phyloP scores from a whole-genome alignment of 495 filamentous ascomycete genomes.

The Penicillium pulvis region DNA sequence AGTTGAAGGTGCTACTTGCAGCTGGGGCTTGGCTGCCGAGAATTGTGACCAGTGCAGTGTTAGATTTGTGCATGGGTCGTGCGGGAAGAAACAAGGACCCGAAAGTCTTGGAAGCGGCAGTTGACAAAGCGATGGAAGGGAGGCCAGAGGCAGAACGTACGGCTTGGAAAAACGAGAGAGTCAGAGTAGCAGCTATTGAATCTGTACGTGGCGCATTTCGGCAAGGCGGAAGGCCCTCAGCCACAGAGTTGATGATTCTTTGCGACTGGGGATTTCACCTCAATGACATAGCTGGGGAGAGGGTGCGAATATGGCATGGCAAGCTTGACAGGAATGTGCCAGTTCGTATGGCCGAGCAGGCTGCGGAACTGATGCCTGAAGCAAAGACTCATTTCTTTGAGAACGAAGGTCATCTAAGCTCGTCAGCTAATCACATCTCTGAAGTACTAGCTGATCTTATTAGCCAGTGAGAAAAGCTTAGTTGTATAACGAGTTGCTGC shows the following conservation, averaged over 20 bases:
- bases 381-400: slow-evolving; percentile 7
- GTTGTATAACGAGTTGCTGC: too few species aligned
- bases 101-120: slow-evolving; percentile 2
- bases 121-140: slow-evolving; percentile 5
- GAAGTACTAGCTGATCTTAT: slow-evolving; percentile 10
- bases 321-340: slow-evolving; percentile 14
- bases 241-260: slow-evolving; percentile 11
- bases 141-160: slow-evolving; percentile 4
- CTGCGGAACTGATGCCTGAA: slow-evolving; percentile 4
- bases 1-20: slow-evolving; percentile 2
- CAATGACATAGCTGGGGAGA: slow-evolving; percentile 8
- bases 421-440: slow-evolving; percentile 5
- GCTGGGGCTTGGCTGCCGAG: slow-evolving; percentile 11
- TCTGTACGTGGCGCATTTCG: slow-evolving; percentile 7
- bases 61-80: slow-evolving; percentile 10
- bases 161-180: neutral
- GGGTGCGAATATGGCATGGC: slow-evolving; percentile 14
- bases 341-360: slow-evolving; percentile 14
- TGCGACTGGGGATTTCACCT: slow-evolving; percentile 15
- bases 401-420: slow-evolving; percentile 12
- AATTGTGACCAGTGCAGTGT: slow-evolving; percentile 3
- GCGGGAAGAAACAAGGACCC: slow-evolving; percentile 8
- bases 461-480: neutral
- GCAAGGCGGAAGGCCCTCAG: slow-evolving; percentile 4
- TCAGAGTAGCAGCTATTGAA: slow-evolving; percentile 3